These are phyloP conservation scores for Lithohypha guttulata DNA, from an alignment of 2,329 filamentous ascomycete species.

Conservation along the genomic window DNA sequence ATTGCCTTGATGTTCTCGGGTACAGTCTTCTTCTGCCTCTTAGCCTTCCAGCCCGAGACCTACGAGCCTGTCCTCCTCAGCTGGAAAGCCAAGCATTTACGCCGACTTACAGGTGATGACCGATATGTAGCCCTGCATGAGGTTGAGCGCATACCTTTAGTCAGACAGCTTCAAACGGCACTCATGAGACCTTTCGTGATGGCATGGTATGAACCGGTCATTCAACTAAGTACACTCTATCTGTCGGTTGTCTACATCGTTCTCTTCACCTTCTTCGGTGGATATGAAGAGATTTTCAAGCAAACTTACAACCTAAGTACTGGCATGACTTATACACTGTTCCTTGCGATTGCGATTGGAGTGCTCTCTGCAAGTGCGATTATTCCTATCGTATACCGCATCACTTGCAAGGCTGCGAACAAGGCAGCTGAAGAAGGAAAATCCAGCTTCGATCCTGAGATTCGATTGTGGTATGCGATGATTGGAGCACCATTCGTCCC, in stretches of 20 bases:
- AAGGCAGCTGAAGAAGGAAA: constrained; percentile 32
- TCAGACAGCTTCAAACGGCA: constrained; percentile 31
- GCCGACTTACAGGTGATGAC: constrained; percentile 33
- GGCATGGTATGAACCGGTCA: constrained; percentile 34
- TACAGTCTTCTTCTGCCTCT: constrained; percentile 25
- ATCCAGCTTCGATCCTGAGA: constrained; percentile 39
- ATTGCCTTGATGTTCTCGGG: constrained; percentile 30
- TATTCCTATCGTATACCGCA: constrained; percentile 37
- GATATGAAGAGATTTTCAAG: constrained; percentile 43
- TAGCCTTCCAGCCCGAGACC: constrained; percentile 42
- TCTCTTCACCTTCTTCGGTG: constrained; percentile 33
- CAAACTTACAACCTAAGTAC: constrained; percentile 38
- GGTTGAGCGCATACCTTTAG: constrained; percentile 31
- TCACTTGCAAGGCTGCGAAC: constrained; percentile 34
- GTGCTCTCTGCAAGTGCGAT: constrained; percentile 29
- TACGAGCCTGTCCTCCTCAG: constrained; percentile 37
- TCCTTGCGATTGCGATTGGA: constrained; percentile 38
- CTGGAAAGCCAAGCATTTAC: constrained; percentile 36
- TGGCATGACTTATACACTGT: constrained; percentile 38
- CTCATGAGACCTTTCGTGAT: constrained; percentile 40
- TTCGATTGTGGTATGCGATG: constrained; percentile 45
- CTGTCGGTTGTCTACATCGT: constrained; percentile 26
- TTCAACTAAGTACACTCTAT: constrained; percentile 24
- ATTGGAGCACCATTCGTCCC: constrained; percentile 41
- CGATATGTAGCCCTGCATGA: constrained; percentile 40